phyloP scores from a whole-genome alignment of 768 basidiomycete species.

The Tulasnella sp. region DNA sequence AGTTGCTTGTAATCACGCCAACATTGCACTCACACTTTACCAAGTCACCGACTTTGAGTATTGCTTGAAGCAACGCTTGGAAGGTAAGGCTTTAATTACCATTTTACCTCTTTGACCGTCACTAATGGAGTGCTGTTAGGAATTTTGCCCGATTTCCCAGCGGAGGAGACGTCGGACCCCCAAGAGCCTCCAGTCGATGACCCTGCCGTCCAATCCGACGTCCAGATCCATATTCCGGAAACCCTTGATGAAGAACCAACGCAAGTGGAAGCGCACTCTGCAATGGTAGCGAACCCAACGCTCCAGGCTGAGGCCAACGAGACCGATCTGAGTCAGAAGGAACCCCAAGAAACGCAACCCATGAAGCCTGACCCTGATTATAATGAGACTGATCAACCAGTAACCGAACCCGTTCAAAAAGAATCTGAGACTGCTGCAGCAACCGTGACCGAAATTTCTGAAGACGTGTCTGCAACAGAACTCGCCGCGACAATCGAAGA shows the following conservation, averaged over 20 bases:
- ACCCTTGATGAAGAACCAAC: neutral
- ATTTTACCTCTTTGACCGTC: neutral
- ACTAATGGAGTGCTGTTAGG: neutral
- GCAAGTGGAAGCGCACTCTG: neutral
- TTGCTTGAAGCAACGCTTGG: neutral
- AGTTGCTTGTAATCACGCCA: conserved; percentile 6
- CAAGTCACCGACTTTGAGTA: conserved; percentile 9
- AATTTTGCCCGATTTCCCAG: neutral
- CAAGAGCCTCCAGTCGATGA: neutral
- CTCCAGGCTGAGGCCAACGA: neutral
- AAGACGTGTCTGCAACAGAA: neutral
- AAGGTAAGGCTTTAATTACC: neutral
- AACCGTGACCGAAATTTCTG: neutral
- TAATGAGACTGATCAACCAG: neutral
- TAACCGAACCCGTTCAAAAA: neutral
- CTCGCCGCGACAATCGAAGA: neutral
- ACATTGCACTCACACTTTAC: conserved; percentile 4
- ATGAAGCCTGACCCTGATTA: neutral
- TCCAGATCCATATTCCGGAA: neutral
- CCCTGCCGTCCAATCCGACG: neutral
- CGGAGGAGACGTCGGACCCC: neutral
- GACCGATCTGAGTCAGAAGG: neutral
- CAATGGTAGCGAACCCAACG: neutral
- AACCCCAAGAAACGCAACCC: neutral
- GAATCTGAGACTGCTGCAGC: neutral